These are phyloP conservation scores for Cucumis cinereus DNA, from an alignment of 306 rosid genomes.

Conservation along the genomic window DNA sequence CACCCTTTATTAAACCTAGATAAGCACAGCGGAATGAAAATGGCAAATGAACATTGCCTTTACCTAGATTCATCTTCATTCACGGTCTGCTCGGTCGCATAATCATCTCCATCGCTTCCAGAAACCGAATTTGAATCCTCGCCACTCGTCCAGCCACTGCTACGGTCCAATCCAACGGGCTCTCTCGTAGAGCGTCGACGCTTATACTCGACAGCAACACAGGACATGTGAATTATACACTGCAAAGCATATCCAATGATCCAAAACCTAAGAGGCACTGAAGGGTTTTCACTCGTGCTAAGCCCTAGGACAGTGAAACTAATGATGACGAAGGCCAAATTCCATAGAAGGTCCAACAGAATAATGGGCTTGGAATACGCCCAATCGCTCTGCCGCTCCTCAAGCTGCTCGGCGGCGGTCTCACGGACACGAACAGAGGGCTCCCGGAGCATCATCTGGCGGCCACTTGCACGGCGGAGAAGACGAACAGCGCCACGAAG, in stretches of 20 bases:
- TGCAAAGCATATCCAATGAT: conserved; percentile 50
- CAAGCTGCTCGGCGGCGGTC: conserved; percentile 72
- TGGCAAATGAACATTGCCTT: not conserved
- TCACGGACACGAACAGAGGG: conserved; percentile 65
- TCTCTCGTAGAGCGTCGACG: conserved; percentile 17
- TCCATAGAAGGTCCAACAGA: conserved; percentile 55
- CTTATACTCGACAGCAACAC: conserved; percentile 39
- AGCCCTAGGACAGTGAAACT: conserved; percentile 35
- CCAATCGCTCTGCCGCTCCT: conserved; percentile 73
- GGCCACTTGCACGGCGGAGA: conserved; percentile 52
- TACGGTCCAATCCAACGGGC: conserved; percentile 4
- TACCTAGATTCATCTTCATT: conserved; percentile 42
- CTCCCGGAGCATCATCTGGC: conserved; percentile 69
- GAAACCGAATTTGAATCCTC: conserved; percentile 35
- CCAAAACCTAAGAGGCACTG: conserved; percentile 72
- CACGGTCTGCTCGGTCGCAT: conserved; percentile 13
- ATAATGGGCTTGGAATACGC: conserved; percentile 58
- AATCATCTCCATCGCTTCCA: conserved; percentile 39
- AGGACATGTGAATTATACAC: conserved; percentile 38
- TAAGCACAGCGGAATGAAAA: not conserved
- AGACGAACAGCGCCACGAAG: conserved; percentile 39
- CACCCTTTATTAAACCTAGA: not conserved
- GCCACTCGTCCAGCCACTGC: conserved; percentile 20
- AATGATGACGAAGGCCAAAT: conserved; percentile 32
- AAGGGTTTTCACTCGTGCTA: conserved; percentile 46